Base-by-base conservation (phyloP, 2,329 filamentous ascomycete species). In the Talaromyces atroroseus region DNA sequence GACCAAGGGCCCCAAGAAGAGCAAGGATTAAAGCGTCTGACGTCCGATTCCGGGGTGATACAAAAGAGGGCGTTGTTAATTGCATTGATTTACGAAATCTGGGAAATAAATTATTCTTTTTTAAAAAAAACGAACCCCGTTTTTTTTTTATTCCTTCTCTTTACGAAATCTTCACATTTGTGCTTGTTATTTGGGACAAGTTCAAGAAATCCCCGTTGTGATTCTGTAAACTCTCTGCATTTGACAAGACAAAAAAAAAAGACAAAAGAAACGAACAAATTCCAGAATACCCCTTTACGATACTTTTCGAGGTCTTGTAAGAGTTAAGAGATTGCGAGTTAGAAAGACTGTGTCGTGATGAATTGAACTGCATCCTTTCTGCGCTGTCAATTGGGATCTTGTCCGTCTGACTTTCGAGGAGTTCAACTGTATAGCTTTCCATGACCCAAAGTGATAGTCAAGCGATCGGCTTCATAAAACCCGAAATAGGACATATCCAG, bases 1-100 rank as follows among this genome's bases (percentile, higher is more conserved):
- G 90, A 86, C 87, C 84, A 96, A 96, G 90, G 91, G 91, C 78
- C 87, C 87, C 76, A 94, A 95, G 86, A 95, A 96, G 88, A 90
- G 79, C 79, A 82, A 78, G 80, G 86, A 89, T 84, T 90, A 90
- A 82, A 79, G 77, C 38, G 38, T 32, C 21, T 45, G 16, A 50
- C 47, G 53, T 55, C 53, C 46, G 18, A 40, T 20, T 42, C 36
- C 26, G 48, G 47, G 45, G 46, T 42, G 52, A 46, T 54, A 54
- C 52, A 54, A 49, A 54, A 54, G 20, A 49, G 52, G 52, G 52
- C 52, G 52, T 54, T 54, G 52, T 49, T 54, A 54, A 47, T 49
- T 49, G 52, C 52, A 54, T 54, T 54, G 52, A 54, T 54, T 54
- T 54, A 54, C 52, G 52, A 54, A 49, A 42, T 49, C 45, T 54